Conservation (phyloP, 2,329 filamentous ascomycete species). For the Cladobotryum protrusum region DNA sequence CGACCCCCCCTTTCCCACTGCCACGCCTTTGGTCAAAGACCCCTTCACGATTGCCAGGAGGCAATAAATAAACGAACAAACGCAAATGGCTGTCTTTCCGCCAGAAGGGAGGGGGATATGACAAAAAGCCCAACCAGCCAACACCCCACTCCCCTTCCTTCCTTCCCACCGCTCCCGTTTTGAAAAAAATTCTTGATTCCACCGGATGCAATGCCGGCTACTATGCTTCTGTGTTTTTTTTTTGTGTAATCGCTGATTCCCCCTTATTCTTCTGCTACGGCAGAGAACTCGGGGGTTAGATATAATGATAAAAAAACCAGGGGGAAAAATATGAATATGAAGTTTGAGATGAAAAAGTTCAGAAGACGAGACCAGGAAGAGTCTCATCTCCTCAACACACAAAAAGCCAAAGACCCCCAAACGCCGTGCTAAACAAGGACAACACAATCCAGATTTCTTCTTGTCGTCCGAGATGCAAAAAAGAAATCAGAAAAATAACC, state of each 20-base stretch:
- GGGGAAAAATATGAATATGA: not conserved
- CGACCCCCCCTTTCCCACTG: too few species aligned
- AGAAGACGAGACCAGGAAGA: slow-evolving; percentile 9
- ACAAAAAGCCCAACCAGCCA: too few species aligned
- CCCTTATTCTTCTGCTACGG: slow-evolving; percentile 1
- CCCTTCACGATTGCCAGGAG: not conserved
- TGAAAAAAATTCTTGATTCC: too few species aligned
- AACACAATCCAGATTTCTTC: slow-evolving; percentile 7
- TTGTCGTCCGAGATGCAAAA: slow-evolving; percentile 11
- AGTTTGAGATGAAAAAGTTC: not conserved
- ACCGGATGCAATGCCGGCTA: too few species aligned
- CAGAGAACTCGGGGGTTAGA: not conserved
- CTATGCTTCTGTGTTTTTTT: not conserved
- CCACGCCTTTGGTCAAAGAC: not conserved
- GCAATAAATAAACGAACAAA: not conserved
- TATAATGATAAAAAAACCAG: not conserved
- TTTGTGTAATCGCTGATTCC: slow-evolving; percentile 4
- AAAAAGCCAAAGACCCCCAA: slow-evolving; percentile 17
- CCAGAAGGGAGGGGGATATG: too few species aligned
- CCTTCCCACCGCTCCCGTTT: too few species aligned
- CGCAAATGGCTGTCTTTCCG: too few species aligned
- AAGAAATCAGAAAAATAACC: slow-evolving; percentile 5
- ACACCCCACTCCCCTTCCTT: too few species aligned
- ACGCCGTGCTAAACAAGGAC: slow-evolving; percentile 27
- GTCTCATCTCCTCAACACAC: slow-evolving; percentile 6